phyloP scores from a whole-genome alignment of 2,329 filamentous ascomycete genomes.

The Pyrenophora teres region DNA sequence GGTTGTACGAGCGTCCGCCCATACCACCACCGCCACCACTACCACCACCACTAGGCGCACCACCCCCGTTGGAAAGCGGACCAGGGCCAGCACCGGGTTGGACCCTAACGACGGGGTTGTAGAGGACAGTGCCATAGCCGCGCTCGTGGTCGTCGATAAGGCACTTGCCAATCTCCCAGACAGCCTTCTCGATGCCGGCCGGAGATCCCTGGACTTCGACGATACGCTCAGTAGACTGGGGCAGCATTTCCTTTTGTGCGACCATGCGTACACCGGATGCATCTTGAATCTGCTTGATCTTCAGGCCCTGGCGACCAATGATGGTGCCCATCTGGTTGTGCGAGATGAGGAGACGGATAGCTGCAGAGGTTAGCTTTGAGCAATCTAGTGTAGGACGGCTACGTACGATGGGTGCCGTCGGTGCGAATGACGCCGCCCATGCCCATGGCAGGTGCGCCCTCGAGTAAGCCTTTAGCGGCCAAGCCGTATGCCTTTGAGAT shows the following conservation, averaged over 20 bases:
- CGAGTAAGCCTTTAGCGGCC: slow-evolving; percentile 86
- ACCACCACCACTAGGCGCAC: slow-evolving; percentile 52
- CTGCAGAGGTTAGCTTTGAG: slow-evolving; percentile 55
- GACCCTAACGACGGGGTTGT: slow-evolving; percentile 93
- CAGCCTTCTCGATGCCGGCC: slow-evolving; percentile 90
- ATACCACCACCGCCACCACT: slow-evolving; percentile 48
- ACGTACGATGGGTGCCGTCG: slow-evolving; percentile 93
- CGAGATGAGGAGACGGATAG: slow-evolving; percentile 96
- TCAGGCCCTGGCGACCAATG: slow-evolving; percentile 92
- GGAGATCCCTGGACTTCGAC: slow-evolving; percentile 96
- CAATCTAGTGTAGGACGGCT: neutral
- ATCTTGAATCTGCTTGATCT: slow-evolving; percentile 99
- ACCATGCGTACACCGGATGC: slow-evolving; percentile 97
- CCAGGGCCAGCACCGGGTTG: slow-evolving; percentile 64
- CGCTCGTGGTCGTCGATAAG: slow-evolving; percentile 97
- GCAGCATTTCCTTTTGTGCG: slow-evolving; percentile 99
- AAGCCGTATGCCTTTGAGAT: slow-evolving; percentile 92
- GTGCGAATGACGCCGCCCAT: slow-evolving; percentile 86
- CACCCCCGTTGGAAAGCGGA: slow-evolving; percentile 57
- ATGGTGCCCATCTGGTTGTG: slow-evolving; percentile 99
- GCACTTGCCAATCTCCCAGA: slow-evolving; percentile 99
- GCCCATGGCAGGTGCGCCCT: slow-evolving; percentile 91
- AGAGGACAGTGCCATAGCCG: slow-evolving; percentile 93
- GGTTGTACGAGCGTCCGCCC: slow-evolving; percentile 71
- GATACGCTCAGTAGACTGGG: slow-evolving; percentile 96